These are phyloP conservation scores for Nemania abortiva DNA, from an alignment of 2,329 filamentous ascomycete genomes.

Conservation along the genomic window DNA sequence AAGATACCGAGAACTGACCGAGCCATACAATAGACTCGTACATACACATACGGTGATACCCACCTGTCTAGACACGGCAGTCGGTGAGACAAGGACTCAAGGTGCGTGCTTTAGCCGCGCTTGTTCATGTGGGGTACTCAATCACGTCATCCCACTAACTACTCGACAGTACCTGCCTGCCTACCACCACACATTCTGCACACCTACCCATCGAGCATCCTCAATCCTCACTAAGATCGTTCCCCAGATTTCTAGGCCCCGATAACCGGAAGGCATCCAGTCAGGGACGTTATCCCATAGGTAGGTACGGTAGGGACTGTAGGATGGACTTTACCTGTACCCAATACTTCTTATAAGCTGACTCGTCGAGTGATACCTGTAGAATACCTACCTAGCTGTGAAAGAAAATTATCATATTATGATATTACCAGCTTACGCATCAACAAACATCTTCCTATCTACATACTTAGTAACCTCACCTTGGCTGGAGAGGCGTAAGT, in stretches of 20 bases:
- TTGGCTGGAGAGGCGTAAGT: no score
- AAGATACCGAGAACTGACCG: no score
- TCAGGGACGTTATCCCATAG: background rate
- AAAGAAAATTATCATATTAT: background rate
- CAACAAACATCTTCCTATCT: background rate
- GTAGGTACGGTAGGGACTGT: background rate
- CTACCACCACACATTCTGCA: no score
- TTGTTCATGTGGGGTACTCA: slow-evolving; percentile 1
- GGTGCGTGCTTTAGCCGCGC: background rate
- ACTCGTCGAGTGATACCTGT: background rate
- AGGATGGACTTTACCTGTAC: background rate
- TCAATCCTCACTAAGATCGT: slow-evolving; percentile 21
- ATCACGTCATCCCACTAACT: background rate
- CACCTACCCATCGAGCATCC: background rate
- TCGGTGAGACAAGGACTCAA: background rate
- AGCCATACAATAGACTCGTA: background rate
- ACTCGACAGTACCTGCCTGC: no score
- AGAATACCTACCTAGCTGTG: background rate
- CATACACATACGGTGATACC: background rate
- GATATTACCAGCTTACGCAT: no score
- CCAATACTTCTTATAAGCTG: slow-evolving; percentile 4
- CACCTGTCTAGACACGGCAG: background rate
- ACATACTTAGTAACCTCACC: background rate
- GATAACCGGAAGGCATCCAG: slow-evolving; percentile 47
- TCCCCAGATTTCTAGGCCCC: slow-evolving; percentile 45